Conservation (phyloP, 768 basidiomycete species). For the Amanita jacksonii region DNA sequence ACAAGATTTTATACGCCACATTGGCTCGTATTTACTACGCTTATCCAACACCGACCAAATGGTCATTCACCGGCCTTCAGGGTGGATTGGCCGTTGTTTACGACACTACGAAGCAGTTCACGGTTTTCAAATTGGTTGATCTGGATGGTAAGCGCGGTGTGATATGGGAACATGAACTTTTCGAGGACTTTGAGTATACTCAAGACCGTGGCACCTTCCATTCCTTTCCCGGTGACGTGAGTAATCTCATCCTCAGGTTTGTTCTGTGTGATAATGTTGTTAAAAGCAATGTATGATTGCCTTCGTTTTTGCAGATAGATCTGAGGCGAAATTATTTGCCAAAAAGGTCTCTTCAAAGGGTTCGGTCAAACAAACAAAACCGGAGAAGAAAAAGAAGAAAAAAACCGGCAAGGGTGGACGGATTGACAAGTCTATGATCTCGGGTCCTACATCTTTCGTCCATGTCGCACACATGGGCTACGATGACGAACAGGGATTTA, state of each 20-base stretch:
- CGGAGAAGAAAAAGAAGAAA: conserved; percentile 54
- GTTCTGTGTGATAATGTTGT: conserved; percentile 8
- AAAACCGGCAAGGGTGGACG: conserved; percentile 55
- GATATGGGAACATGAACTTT: conserved; percentile 91
- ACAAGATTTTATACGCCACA: conserved; percentile 78
- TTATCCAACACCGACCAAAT: conserved; percentile 61
- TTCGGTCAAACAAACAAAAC: conserved; percentile 39
- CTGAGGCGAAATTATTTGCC: conserved; percentile 74
- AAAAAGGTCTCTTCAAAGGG: conserved; percentile 60
- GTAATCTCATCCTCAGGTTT: conserved; percentile 21
- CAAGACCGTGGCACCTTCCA: conserved; percentile 89
- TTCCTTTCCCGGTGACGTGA: conserved; percentile 85
- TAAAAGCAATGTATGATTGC: conserved; percentile 85
- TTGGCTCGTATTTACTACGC: conserved; percentile 89
- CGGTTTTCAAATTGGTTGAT: conserved; percentile 76
- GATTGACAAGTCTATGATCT: conserved; percentile 91
- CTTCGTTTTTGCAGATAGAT: conserved; percentile 80
- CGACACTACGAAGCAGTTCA: conserved; percentile 45
- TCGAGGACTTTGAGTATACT: conserved; percentile 69
- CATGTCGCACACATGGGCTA: conserved; percentile 97
- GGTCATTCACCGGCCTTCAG: conserved; percentile 84
- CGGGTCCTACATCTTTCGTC: conserved; percentile 72
- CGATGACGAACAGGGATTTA: conserved; percentile 79
- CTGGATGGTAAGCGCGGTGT: conserved; percentile 75
- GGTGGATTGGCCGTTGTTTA: conserved; percentile 72